Percentiles rank a stretch among this genome's conserved stretches.
phyloP scores from a whole-genome alignment of 768 basidiomycete genomes.

The Crepidotus variabilis region DNA sequence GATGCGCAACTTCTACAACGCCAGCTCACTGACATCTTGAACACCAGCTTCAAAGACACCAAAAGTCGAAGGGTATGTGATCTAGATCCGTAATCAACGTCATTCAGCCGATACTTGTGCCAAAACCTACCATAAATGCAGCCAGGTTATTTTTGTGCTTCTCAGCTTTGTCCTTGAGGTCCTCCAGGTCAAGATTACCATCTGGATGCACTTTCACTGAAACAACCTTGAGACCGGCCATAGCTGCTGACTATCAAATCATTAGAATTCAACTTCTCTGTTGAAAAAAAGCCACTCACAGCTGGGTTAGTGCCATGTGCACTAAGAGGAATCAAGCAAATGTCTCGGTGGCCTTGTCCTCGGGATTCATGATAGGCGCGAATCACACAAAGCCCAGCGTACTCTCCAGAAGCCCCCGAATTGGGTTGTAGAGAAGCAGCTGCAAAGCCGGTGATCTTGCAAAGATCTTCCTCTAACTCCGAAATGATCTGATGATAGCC shows the following conservation, averaged over 20 bases:
- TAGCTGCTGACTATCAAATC: slow-evolving; percentile 76
- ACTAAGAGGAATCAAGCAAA: slow-evolving; percentile 92
- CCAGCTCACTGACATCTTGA: slow-evolving; percentile 45
- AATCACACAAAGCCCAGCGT: slow-evolving; percentile 92
- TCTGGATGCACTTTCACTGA: slow-evolving; percentile 86
- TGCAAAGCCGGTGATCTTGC: slow-evolving; percentile 94
- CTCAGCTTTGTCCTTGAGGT: slow-evolving; percentile 84
- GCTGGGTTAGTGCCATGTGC: slow-evolving; percentile 99
- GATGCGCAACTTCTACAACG: not conserved
- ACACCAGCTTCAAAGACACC: slow-evolving; percentile 97
- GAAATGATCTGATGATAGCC: slow-evolving; percentile 84
- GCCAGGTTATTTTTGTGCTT: slow-evolving; percentile 90
- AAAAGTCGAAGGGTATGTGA: slow-evolving; percentile 96
- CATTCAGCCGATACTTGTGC: not conserved
- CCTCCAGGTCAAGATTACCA: slow-evolving; percentile 86
- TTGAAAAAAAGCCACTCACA: slow-evolving; percentile 40
- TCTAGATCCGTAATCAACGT: slow-evolving; percentile 39
- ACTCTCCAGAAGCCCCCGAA: slow-evolving; percentile 97
- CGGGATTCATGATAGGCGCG: slow-evolving; percentile 91
- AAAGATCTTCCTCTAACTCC: slow-evolving; percentile 90
- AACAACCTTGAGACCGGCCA: slow-evolving; percentile 97
- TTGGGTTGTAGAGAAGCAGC: slow-evolving; percentile 98
- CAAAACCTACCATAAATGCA: slow-evolving; percentile 81
- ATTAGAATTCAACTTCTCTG: slow-evolving; percentile 9
- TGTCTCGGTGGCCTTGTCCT: slow-evolving; percentile 79